Base-by-base conservation (phyloP, 352 stramenopile genomes). In the Phytophthora macrochlamydospora region DNA sequence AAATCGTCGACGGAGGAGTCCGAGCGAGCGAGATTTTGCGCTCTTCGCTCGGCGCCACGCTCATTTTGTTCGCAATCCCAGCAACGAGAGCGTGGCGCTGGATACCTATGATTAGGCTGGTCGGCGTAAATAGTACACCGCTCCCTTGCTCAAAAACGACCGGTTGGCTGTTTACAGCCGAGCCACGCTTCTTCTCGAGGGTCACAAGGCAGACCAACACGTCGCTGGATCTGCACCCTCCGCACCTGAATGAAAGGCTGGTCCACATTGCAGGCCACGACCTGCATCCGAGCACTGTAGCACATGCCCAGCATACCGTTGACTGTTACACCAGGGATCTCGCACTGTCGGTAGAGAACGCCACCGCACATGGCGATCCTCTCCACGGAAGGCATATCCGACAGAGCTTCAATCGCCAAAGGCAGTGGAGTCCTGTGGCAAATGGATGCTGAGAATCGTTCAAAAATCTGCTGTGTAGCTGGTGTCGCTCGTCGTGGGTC, bases 261-360 rank as follows among this genome's bases (percentile, higher is more conserved):
- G 44, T 63, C 46, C 9, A 31, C 45, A 29, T 43, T 56, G 35
- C 56, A 63, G 11, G 56, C 51, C 8, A 63, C 44, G 32, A 63
- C 45, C 35, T 63, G 56, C 56, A 63, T 63, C 9, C 56, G 56
- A n/a, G 31, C 56, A 43, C 44, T 63, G 45, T 63, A 63, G 24
- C 56, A 63, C 14, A 63, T 63, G 2, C 46, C 46, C 8, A 52
- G 7, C 33, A 38, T 52, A 33, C 56, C 56, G 11, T 24, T 14
- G 18, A 50, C 24, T 8, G 56, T 44, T 4, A 35, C 56, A 7
- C 18, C 38, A 28, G 56, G 32, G 9, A 56, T 37, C 2, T 37
- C 28, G 45, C 56, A 63, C 24, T 63, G 58, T 0, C 37, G 35
- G 29, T 53, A 58, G 2, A 52, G 58, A 4, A 53, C 33, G 7